A percentile compares a stretch with the other conserved stretches of the same genome.
Evolutionary conservation across 2,329 filamentous ascomycete species (phyloP).

Genomic region (Trichoderma breve): DNA sequence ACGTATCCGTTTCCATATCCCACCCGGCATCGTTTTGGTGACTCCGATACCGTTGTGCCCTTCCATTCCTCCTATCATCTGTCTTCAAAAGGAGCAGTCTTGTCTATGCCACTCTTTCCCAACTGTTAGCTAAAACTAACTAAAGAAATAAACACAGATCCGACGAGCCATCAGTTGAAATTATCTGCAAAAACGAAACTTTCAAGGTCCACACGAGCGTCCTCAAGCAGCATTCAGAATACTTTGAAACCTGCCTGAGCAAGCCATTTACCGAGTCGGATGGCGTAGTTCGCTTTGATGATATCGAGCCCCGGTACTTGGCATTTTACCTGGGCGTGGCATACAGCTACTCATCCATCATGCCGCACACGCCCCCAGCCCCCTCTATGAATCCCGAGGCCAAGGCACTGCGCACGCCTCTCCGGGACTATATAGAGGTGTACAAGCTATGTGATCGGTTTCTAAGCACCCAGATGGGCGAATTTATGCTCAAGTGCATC

Average conservation of each 20-base stretch:
- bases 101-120: neutral
- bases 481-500: slow-evolving; percentile 33
- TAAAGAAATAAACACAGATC: slow-evolving; percentile 22
- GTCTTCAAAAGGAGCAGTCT: neutral
- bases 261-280: slow-evolving; percentile 31
- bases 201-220: slow-evolving; percentile 34
- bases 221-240: slow-evolving; percentile 35
- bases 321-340: slow-evolving; percentile 37
- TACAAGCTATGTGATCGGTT: slow-evolving; percentile 40
- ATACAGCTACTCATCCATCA: slow-evolving; percentile 36
- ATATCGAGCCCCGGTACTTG: slow-evolving; percentile 35
- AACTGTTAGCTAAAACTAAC: neutral
- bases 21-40: neutral
- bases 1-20: slow-evolving; percentile 17
- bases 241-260: slow-evolving; percentile 33
- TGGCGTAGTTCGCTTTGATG: slow-evolving; percentile 31
- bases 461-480: slow-evolving; percentile 31
- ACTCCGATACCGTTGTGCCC: neutral
- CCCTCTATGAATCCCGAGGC: slow-evolving; percentile 29
- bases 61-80: neutral
- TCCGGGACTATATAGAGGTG: slow-evolving; percentile 36
- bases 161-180: slow-evolving; percentile 32
- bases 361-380: slow-evolving; percentile 30
- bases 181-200: slow-evolving; percentile 31
- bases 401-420: slow-evolving; percentile 27